Percentiles rank a stretch among this genome's conserved stretches.
Conservation (phyloP, 129 eudicot genomes). For the Centaurea solstitialis region DNA sequence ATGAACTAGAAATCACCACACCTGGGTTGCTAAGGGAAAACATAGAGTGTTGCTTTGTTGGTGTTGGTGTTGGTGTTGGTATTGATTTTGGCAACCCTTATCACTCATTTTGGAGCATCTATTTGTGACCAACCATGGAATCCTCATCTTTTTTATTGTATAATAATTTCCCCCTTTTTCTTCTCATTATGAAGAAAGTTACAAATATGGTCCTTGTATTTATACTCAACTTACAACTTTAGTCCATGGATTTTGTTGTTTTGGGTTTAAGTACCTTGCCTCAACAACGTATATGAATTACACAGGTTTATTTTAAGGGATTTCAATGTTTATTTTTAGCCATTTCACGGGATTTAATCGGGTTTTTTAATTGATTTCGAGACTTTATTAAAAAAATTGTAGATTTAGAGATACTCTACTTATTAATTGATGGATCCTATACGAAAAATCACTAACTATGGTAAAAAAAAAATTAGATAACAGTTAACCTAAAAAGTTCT, state of each 20-base stretch:
- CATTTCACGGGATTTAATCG: too few species aligned
- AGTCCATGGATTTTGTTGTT: neutral
- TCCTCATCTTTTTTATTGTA: constrained; percentile 18
- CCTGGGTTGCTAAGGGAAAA: neutral
- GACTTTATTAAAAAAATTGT: too few species aligned
- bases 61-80: neutral
- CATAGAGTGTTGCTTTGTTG: constrained; percentile 13
- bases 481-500: too few species aligned
- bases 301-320: too few species aligned
- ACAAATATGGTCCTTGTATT: constrained; percentile 14
- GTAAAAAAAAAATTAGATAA: too few species aligned
- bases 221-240: neutral
- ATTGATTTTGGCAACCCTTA: neutral
- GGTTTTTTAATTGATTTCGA: too few species aligned
- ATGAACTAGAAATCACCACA: constrained; percentile 2
- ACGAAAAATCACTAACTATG: too few species aligned
- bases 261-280: too few species aligned
- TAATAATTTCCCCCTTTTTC: neutral
- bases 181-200: neutral
- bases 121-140: constrained; percentile 22
- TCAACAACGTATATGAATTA: too few species aligned
- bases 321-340: too few species aligned
- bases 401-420: too few species aligned
- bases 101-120: neutral
- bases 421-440: too few species aligned